Percentiles rank a stretch among this genome's conserved stretches.
These are phyloP conservation scores for Phragmites australis DNA, from an alignment of 176 grass and related monocot species.

Conservation along the genomic window DNA sequence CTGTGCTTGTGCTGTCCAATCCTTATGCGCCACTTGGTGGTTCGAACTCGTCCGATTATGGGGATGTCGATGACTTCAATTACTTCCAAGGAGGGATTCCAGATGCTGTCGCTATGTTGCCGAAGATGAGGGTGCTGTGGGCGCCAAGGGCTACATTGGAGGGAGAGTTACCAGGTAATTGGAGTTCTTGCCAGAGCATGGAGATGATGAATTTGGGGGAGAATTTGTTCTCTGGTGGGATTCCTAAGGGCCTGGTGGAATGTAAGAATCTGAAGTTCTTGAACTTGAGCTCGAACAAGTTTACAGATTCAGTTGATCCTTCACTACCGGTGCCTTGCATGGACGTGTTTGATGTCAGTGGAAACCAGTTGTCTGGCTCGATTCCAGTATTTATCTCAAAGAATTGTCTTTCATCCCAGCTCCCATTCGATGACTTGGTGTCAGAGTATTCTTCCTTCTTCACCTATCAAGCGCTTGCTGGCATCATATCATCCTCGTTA, in stretches of 20 bases:
- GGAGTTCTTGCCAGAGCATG: slow-evolving; percentile 70
- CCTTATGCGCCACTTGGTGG: slow-evolving; percentile 37
- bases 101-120: slow-evolving; percentile 47
- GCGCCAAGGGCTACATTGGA: slow-evolving; percentile 80
- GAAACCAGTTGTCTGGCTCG: slow-evolving; percentile 66
- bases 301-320: slow-evolving; percentile 58
- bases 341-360: slow-evolving; percentile 91
- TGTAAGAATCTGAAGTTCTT: slow-evolving; percentile 78
- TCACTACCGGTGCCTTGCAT: slow-evolving; percentile 79
- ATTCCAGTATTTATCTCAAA: slow-evolving; percentile 56
- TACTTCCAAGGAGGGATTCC: slow-evolving; percentile 83
- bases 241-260: slow-evolving; percentile 59
- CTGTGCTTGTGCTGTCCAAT: slow-evolving; percentile 75
- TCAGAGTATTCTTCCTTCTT: slow-evolving; percentile 68
- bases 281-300: slow-evolving; percentile 81
- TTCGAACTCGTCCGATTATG: slow-evolving; percentile 38
- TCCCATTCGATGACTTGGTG: slow-evolving; percentile 50
- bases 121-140: slow-evolving; percentile 86
- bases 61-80: slow-evolving; percentile 73
- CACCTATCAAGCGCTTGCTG: slow-evolving; percentile 45
- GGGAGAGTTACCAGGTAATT: slow-evolving; percentile 64
- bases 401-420: slow-evolving; percentile 50
- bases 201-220: slow-evolving; percentile 89
- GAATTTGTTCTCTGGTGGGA: slow-evolving; percentile 69
- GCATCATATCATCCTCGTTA: slow-evolving; percentile 31